Base-by-base conservation (phyloP, 2,329 filamentous ascomycete species). In the Didymellaceae sp. region DNA sequence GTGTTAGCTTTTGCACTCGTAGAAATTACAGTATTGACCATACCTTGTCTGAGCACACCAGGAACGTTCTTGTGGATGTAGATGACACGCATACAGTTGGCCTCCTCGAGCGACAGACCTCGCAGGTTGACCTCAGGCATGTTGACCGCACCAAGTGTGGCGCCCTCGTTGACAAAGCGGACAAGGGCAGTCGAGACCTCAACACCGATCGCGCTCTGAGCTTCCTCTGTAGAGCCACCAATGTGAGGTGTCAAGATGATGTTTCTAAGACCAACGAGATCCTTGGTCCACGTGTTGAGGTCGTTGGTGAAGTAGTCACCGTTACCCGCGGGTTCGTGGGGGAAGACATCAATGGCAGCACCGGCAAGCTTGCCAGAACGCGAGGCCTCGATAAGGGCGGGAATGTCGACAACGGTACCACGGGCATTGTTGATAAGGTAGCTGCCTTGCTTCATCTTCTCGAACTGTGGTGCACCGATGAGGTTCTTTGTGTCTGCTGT, bases 51-150 rank as follows among this genome's bases (percentile, higher is more conserved):
- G 74, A 99, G 80, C 57, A 99, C 94, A 80, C 94, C 94, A 38
- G 94, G 94, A 17, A 97, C 86, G 77, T 99, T 99, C 75, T 88
- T 89, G 78, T 99, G 94, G 63, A 99, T 95, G 76, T 93, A 99
- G 67, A 97, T 92, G 58, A 97, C 84, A 80, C 94, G 88, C 46
- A 92, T 91, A 72, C 94, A 89, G 72, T 96, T 86, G 18, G 88
- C 85, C 77, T 97, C 91, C 52, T 96, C 92, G 58, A 91, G 83
- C 2, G 91, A 96, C 65, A 97, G 78, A n/a, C 88, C 91, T 62
- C 94, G 88, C 65, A 99, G 82, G 63, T 86, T 87, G 63, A 96
- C 89, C 75, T 97, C 94, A n/a, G 94, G 94, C 79, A 99, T 81
- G 77, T 99, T 99, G 72, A 97, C 94, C 54, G 92, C 91, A 60